Percentiles rank a stretch among this genome's conserved stretches.
phyloP scores from a whole-genome alignment of 129 eudicot species.

The Arctium minus region DNA sequence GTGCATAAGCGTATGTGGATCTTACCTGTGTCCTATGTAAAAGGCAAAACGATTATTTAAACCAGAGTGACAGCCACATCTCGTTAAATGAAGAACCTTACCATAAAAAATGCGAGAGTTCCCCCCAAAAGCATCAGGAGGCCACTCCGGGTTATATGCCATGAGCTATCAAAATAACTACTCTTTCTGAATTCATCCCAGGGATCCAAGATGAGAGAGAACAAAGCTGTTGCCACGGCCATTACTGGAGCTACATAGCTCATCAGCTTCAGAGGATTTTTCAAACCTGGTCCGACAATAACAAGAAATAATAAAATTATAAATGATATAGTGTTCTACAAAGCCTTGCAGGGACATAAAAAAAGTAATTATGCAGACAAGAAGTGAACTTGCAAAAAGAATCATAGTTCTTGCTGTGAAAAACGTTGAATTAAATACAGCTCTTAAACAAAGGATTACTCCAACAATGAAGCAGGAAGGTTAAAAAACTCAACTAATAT shows the following conservation, averaged over 20 bases:
- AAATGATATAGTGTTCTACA: not conserved
- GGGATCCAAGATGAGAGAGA: constrained; percentile 81
- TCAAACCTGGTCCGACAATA: constrained; percentile 52
- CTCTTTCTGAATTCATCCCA: constrained; percentile 70
- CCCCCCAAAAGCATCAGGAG: constrained; percentile 95
- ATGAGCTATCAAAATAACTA: constrained; percentile 75
- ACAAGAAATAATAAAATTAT: not conserved
- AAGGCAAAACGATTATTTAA: not conserved
- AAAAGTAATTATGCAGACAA: not conserved
- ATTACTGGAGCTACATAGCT: constrained; percentile 90
- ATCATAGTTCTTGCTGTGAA: not conserved
- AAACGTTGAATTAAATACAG: not conserved
- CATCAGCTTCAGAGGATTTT: constrained; percentile 87
- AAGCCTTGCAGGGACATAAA: not conserved
- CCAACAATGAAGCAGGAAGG: not conserved
- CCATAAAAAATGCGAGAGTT: constrained; percentile 94
- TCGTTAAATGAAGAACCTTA: constrained; percentile 19
- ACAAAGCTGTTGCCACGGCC: constrained; percentile 79
- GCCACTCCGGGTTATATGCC: constrained; percentile 71
- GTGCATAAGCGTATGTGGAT: not conserved
- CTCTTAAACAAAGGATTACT: not conserved
- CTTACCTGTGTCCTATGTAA: not conserved
- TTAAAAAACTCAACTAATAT: not conserved
- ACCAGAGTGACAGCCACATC: not conserved
- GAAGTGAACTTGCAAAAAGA: not conserved